phyloP scores from a whole-genome alignment of 306 rosid species.

The Geum urbanum region DNA sequence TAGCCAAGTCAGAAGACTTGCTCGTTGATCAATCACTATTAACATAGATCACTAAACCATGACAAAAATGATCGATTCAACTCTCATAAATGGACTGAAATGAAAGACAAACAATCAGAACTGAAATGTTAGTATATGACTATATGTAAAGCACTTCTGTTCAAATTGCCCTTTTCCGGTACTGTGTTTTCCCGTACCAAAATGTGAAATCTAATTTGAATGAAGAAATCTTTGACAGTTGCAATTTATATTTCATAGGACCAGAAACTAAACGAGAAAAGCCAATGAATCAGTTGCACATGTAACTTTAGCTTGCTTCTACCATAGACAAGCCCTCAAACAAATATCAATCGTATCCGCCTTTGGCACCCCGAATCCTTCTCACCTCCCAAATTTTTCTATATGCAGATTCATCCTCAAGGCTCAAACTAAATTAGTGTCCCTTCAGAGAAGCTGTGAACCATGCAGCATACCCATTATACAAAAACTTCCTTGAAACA shows the following conservation, averaged over 20 bases:
- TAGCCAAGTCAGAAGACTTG: no score
- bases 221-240: slow-evolving; percentile 35
- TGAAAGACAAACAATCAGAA: background rate
- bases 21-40: no score
- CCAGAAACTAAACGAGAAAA: slow-evolving; percentile 22
- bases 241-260: slow-evolving; percentile 54
- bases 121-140: slow-evolving; percentile 18
- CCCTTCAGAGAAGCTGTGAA: slow-evolving; percentile 32
- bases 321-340: slow-evolving; percentile 43
- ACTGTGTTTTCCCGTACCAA: slow-evolving; percentile 14
- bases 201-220: slow-evolving; percentile 38
- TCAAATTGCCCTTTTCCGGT: slow-evolving; percentile 18
- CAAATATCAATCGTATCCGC: slow-evolving; percentile 46
- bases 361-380: slow-evolving; percentile 33
- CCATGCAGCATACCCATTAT: slow-evolving; percentile 15
- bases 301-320: slow-evolving; percentile 51
- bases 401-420: slow-evolving; percentile 26
- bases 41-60: no score
- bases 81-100: background rate
- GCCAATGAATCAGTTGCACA: slow-evolving; percentile 49
- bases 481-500: slow-evolving; percentile 21
- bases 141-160: slow-evolving; percentile 7
- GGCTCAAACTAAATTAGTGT: slow-evolving; percentile 22
- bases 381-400: slow-evolving; percentile 24
- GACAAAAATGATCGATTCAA: background rate